A percentile compares a stretch with the other conserved stretches of the same genome.
Evolutionary conservation across 345 rosid species (phyloP).

Genomic region (Linum usitatissimum): DNA sequence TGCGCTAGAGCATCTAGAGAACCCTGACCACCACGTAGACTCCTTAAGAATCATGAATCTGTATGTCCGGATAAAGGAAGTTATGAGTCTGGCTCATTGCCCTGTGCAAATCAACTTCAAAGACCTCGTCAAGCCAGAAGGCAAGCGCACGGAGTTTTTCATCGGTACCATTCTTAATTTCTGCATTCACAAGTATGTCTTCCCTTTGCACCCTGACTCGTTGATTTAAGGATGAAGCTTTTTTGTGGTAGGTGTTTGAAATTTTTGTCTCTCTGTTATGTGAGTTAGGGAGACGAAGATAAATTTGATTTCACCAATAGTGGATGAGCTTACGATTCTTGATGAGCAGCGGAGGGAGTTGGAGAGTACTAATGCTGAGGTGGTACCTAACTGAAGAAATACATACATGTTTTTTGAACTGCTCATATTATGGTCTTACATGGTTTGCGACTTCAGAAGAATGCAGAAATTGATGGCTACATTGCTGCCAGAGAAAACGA

Average conservation of each 20-base stretch:
- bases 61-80: conserved; percentile 35
- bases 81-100: conserved; percentile 36
- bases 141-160: conserved; percentile 53
- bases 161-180: conserved; percentile 73
- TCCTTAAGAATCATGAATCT: conserved; percentile 38
- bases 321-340: conserved; percentile 53
- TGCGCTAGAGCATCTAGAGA: conserved; percentile 74
- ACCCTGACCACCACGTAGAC: conserved; percentile 61
- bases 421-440: conserved; percentile 11
- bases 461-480: conserved; percentile 56
- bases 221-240: neutral
- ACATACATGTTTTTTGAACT: conserved; percentile 6
- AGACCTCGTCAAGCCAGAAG: conserved; percentile 58
- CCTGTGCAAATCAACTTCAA: conserved; percentile 45
- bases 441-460: conserved; percentile 37
- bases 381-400: conserved; percentile 14
- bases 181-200: conserved; percentile 59
- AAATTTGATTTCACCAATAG: conserved; percentile 37
- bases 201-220: neutral
- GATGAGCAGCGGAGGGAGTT: conserved; percentile 55
- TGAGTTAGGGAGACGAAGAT: conserved; percentile 53
- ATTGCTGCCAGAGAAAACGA: conserved; percentile 61
- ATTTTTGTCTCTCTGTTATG: too few relatives aligned
- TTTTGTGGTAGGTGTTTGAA: conserved; percentile 9
- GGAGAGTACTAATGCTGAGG: conserved; percentile 64